Percentiles rank a stretch among this genome's conserved stretches.
phyloP scores from a whole-genome alignment of 1,139 yeast species.

The Casaregolazyma lundiana region DNA sequence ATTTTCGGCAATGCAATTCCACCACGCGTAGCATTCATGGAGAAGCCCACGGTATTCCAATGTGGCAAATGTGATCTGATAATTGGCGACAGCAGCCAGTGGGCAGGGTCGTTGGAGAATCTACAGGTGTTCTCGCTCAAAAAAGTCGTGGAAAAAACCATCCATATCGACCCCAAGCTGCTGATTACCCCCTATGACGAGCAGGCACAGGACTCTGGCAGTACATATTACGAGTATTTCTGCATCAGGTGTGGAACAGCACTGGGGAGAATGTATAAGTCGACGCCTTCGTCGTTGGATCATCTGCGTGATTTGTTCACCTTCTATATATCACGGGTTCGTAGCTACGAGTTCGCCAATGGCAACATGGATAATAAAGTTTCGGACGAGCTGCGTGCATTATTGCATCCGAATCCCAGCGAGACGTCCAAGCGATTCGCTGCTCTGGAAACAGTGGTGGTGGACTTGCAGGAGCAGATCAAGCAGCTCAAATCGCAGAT shows the following conservation, averaged over 20 bases:
- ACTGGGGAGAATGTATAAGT: constrained; percentile 19
- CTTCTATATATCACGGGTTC: constrained; percentile 13
- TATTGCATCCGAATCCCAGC: constrained; percentile 16
- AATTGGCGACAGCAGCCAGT: constrained; percentile 19
- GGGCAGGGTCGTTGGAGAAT: constrained; percentile 16
- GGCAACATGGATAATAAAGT: not conserved
- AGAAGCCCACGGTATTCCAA: constrained; percentile 18
- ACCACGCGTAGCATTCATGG: not conserved
- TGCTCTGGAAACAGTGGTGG: constrained; percentile 17
- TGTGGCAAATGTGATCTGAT: constrained; percentile 17
- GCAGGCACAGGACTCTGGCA: constrained; percentile 14
- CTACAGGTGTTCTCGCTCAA: constrained; percentile 17
- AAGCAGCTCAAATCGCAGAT: constrained; percentile 10
- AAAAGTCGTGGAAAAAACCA: constrained; percentile 10
- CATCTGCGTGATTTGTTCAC: constrained; percentile 18
- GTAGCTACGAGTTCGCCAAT: constrained; percentile 17
- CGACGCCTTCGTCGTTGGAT: constrained; percentile 17
- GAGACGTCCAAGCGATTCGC: constrained; percentile 18
- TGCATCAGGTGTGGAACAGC: constrained; percentile 15
- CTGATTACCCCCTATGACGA: constrained; percentile 10
- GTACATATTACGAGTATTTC: constrained; percentile 15
- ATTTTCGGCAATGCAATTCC: not conserved
- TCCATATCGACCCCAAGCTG: constrained; percentile 5
- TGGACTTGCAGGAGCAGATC: constrained; percentile 15
- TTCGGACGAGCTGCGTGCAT: constrained; percentile 12